Evolutionary conservation across 208 protist genomes (phyloP), one percentile per base, ranked within the genome.

Genomic region (Crithidia fasciculata): DNA sequence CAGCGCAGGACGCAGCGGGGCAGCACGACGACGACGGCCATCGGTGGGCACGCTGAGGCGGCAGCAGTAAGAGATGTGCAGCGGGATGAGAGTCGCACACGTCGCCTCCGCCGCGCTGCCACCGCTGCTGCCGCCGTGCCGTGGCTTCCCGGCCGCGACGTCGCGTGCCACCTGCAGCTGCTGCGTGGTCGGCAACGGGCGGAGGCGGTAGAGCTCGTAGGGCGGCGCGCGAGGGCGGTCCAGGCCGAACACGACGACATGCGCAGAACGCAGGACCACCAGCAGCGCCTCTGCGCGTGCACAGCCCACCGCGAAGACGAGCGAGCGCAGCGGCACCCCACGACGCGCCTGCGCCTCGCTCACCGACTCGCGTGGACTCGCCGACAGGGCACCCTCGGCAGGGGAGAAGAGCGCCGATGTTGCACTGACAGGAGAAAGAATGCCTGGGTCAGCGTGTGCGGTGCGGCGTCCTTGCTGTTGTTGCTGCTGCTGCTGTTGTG

Each of bases 161-260:
- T 60, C 59, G 13, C 66, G 57, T 16, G 66, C 40, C 4, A 49
- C 62, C 65, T 53, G 39, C 39, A 77, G 52, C 64, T 74, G 56
- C 55, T 77, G 75, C 15, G 72, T 80, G 12, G 71, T 78, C 8
- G 78, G 74, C 28, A 82, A 67, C 10, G 79, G 85, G 9, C 44
- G 52, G 19, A 93, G 63, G 16, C 90, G 84, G 40, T 56, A 72
- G 53, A 89, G 59, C 58, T 88, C 83, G 64, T 73, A 78, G 5
- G 88, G 88, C 8, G 83, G 83, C 13, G 39, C 47, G 50, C 41
- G 16, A 6, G 50, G 54, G 19, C 84, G 72, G n/a, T 58, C 62
- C 13, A 95, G 61, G 12, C 73, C 76, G 57, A 87, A 89, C 37
- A 93, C 83, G 6, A 91, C 72, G 10, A 95, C 74, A 10, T 90